These are phyloP conservation scores for Alectoria sarmentosa DNA, from an alignment of 495 filamentous ascomycete genomes.

Conservation along the genomic window DNA sequence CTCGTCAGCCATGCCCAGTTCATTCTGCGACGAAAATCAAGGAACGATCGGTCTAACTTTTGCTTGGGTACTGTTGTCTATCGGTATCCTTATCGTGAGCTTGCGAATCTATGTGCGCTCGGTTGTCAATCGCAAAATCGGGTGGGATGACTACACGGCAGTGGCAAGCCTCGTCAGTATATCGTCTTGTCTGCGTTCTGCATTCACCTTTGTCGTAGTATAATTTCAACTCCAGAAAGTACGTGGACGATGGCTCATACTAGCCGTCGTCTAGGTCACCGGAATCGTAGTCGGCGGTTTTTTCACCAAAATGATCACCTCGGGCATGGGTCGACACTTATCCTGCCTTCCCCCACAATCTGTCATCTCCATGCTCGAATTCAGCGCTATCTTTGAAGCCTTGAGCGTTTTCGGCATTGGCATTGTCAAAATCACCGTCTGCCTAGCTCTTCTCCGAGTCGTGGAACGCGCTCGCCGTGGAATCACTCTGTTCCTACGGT, in stretches of 20 bases:
- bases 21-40: slow-evolving; percentile 10
- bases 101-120: slow-evolving; percentile 16
- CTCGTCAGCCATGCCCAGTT: not conserved
- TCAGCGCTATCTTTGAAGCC: slow-evolving; percentile 8
- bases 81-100: slow-evolving; percentile 11
- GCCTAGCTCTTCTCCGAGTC: slow-evolving; percentile 14
- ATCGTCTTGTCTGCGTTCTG: too few species aligned
- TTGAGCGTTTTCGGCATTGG: slow-evolving; percentile 15
- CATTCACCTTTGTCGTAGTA: too few species aligned
- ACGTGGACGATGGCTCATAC: not conserved
- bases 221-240: too few species aligned
- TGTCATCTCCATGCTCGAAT: slow-evolving; percentile 10
- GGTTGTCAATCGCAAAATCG: slow-evolving; percentile 7
- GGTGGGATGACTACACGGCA: slow-evolving; percentile 20
- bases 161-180: slow-evolving; percentile 16
- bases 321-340: slow-evolving; percentile 15
- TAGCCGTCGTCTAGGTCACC: not conserved
- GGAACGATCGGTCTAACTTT: slow-evolving; percentile 7
- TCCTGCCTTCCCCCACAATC: slow-evolving; percentile 9
- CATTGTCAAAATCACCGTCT: slow-evolving; percentile 16
- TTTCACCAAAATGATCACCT: slow-evolving; percentile 16
- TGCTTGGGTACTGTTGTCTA: slow-evolving; percentile 13
- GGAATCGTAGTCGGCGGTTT: slow-evolving; percentile 13
- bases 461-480: slow-evolving; percentile 10
- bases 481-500: slow-evolving; percentile 10